These are phyloP conservation scores for Fusarium liriodendri DNA, from an alignment of 2,329 filamentous ascomycete genomes.

Conservation along the genomic window DNA sequence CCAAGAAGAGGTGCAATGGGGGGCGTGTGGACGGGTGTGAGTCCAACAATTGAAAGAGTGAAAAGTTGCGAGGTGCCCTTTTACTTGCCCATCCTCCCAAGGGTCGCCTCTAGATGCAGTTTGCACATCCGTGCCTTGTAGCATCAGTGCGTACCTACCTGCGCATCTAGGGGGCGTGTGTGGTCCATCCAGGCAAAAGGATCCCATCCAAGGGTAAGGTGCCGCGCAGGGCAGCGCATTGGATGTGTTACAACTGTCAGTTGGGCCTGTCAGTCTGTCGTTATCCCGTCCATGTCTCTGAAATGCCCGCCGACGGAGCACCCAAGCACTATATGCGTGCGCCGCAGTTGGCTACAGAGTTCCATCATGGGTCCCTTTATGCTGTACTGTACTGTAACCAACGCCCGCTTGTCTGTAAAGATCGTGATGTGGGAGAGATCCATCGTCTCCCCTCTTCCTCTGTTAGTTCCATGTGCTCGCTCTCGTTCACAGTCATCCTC, in stretches of 20 bases:
- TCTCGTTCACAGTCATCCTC: conserved; percentile 12
- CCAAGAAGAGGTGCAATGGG: conserved; percentile 1
- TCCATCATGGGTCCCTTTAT: background rate
- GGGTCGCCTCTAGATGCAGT: conserved; percentile 29
- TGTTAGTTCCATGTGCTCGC: background rate
- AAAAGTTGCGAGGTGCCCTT: conserved; percentile 5
- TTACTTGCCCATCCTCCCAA: background rate
- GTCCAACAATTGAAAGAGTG: background rate
- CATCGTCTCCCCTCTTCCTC: background rate
- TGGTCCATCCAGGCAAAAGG: conserved; percentile 8
- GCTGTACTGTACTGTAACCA: background rate
- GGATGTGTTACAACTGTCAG: conserved; percentile 26
- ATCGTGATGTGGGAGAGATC: conserved; percentile 5
- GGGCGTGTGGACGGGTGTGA: background rate
- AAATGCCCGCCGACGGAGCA: background rate
- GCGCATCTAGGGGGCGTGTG: conserved; percentile 19
- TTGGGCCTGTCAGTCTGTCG: conserved; percentile 16
- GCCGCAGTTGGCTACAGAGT: conserved; percentile 1
- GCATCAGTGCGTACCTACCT: conserved; percentile 18
- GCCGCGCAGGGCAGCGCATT: conserved; percentile 5
- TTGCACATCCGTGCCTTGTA: conserved; percentile 34
- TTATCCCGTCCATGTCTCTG: background rate
- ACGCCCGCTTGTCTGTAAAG: background rate
- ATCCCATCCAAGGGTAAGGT: conserved; percentile 5
- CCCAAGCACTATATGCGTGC: background rate